Evolutionary conservation across 495 filamentous ascomycete genomes (phyloP), one percentile per base, ranked within the genome.

Genomic region (Apiosordaria backusii): DNA sequence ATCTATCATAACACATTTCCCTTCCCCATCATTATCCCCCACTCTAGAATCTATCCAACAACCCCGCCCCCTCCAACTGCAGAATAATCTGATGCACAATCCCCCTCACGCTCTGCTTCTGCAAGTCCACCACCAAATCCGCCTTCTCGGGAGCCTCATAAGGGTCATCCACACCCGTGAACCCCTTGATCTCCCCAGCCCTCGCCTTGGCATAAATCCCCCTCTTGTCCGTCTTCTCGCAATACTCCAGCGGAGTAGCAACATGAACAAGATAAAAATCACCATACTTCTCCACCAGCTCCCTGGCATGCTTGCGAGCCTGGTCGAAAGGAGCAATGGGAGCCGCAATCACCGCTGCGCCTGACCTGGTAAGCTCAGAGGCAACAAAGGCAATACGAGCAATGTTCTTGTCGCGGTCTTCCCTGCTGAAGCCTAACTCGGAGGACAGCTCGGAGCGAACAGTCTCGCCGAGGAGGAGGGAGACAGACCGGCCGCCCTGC

Each of bases 111-210:
- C 84, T 90, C 78, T 89, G 91, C 85, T 88, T 92, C 81, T 90
- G 88, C 65, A 86, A 76, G 78, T 98, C 92, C 9, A 98, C 94
- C 26, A 87, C 86, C 64, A 99, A 82, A 76, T 97, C 85, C 27
- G 92, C 85, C 81, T 96, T 95, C 65, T 77, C 73, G 4, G 95
- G 95, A 66, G 77, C 74, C 87, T 99, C 95, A 77, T 98, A 99
- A 63, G 95, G 93, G 78, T 97, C 95, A 78, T 99, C 95, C 65
- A 99, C 95, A 72, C 95, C 95, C 29, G 95, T 99, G 84, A 99
- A 99, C 35, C 93, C 93, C 87, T 92, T 95, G 81, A 99, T 96
- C 84, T 97, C 92, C 18, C 95, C 95, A 9, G 79, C 84, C 61
- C 96, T 86, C 16, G 95, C 95, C 79, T 87, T 86, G 24, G 81